phyloP scores from a whole-genome alignment of 768 basidiomycete genomes.

The Leucogyrophana mollusca region DNA sequence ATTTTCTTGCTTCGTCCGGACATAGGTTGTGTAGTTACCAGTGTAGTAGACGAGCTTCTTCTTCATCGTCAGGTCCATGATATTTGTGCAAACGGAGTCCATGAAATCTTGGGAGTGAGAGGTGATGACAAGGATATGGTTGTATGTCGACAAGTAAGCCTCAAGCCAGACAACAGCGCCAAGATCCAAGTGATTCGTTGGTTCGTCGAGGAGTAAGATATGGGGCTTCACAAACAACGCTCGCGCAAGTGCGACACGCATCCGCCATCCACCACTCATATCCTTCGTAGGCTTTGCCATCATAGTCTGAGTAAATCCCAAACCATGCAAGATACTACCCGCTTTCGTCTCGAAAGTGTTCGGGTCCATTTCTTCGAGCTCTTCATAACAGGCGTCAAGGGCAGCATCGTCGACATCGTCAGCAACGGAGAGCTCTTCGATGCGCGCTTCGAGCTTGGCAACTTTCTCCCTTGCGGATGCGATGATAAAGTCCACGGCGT shows the following conservation, averaged over 20 bases:
- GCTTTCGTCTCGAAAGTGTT: conserved; percentile 95
- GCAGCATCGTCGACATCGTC: conserved; percentile 87
- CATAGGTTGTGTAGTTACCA: conserved; percentile 97
- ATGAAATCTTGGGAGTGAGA: conserved; percentile 99
- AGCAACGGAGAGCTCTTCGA: conserved; percentile 90
- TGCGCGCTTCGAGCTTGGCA: conserved; percentile 86
- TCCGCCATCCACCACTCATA: conserved; percentile 99
- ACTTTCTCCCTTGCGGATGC: conserved; percentile 92
- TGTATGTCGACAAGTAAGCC: conserved; percentile 96
- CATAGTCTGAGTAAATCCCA: conserved; percentile 88
- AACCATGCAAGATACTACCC: conserved; percentile 93
- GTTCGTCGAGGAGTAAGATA: conserved; percentile 90
- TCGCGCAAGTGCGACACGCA: conserved; percentile 95
- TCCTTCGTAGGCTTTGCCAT: conserved; percentile 97
- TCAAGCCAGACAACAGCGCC: conserved; percentile 99
- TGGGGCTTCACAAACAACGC: conserved; percentile 97
- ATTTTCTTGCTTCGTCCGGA: conserved; percentile 94
- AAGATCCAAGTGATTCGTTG: conserved; percentile 91
- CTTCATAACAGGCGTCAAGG: conserved; percentile 89
- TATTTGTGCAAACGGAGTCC: conserved; percentile 96
- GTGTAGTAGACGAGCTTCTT: conserved; percentile 94
- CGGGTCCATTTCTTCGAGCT: conserved; percentile 96
- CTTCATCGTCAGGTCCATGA: conserved; percentile 92
- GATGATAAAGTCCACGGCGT: conserved; percentile 97
- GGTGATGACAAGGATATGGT: conserved; percentile 97